Evolutionary conservation across 257 asterid species (phyloP).

Genomic region (Apocynum venetum): DNA sequence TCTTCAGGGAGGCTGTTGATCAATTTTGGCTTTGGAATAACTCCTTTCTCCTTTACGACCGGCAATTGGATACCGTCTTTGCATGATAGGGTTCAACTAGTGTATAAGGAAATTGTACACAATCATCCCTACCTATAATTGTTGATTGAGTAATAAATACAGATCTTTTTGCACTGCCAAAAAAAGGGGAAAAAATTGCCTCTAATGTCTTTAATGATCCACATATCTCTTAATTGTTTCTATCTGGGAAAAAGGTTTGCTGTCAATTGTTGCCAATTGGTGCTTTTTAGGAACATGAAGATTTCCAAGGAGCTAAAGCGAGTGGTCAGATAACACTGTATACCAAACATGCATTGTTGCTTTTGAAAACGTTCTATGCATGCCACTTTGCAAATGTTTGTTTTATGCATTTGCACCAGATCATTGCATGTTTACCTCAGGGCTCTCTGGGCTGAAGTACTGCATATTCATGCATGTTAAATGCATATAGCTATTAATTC

Average conservation of each 20-base stretch:
- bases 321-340: background rate
- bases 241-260: background rate
- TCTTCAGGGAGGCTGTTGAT: background rate
- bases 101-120: no score
- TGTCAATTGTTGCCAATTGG: background rate
- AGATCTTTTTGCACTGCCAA: no score
- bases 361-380: background rate
- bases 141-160: no score
- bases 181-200: no score
- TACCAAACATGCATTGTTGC: background rate
- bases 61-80: no score
- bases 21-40: background rate
- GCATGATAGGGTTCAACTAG: no score
- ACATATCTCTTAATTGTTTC: background rate
- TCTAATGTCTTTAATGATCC: background rate
- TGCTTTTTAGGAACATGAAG: background rate
- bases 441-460: background rate
- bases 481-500: no score
- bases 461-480: background rate
- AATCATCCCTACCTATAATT: no score
- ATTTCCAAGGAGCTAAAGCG: background rate
- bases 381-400: background rate
- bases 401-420: background rate
- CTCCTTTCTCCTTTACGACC: no score
- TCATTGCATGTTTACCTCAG: background rate